A percentile compares a stretch with the other conserved stretches of the same genome.
Conservation (phyloP, 1,139 yeast species). For the Komagataea norvegica region DNA sequence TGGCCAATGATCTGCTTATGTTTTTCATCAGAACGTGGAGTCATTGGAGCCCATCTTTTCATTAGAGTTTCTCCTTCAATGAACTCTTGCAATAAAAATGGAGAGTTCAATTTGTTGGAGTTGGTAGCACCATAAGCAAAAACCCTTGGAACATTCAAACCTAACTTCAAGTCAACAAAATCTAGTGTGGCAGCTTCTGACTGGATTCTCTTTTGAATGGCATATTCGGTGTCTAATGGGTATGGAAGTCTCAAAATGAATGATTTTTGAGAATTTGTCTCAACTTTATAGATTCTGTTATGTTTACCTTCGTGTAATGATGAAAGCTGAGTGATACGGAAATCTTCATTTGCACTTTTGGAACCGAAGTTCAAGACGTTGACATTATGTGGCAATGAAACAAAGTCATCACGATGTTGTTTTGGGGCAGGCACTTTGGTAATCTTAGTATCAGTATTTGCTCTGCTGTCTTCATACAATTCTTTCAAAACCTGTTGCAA, state of each 20-base stretch:
- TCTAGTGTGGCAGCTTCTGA: slow-evolving; percentile 95
- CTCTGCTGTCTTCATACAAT: slow-evolving; percentile 32
- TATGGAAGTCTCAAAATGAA: slow-evolving; percentile 85
- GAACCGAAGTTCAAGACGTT: slow-evolving; percentile 39
- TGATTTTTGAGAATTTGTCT: slow-evolving; percentile 54
- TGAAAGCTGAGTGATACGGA: slow-evolving; percentile 64
- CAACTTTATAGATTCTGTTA: slow-evolving; percentile 75
- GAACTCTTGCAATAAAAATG: slow-evolving; percentile 76
- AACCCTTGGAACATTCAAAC: slow-evolving; percentile 65
- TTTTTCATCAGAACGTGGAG: slow-evolving; percentile 42
- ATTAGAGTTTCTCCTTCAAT: slow-evolving; percentile 76
- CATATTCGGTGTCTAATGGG: slow-evolving; percentile 58
- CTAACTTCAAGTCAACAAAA: slow-evolving; percentile 54
- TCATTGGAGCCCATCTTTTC: slow-evolving; percentile 87
- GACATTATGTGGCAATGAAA: slow-evolving; percentile 45
- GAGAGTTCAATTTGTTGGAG: slow-evolving; percentile 59
- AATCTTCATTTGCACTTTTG: slow-evolving; percentile 36
- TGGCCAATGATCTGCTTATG: slow-evolving; percentile 43
- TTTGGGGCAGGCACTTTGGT: slow-evolving; percentile 34
- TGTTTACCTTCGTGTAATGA: slow-evolving; percentile 93
- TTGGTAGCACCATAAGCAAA: slow-evolving; percentile 64
- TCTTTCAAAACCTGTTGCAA: slow-evolving; percentile 46
- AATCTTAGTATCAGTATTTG: slow-evolving; percentile 27
- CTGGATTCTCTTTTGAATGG: slow-evolving; percentile 63
- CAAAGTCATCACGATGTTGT: slow-evolving; percentile 38